Evolutionary conservation across 2,329 filamentous ascomycete genomes (phyloP).

Genomic region (Aspergillus carbonarius): DNA sequence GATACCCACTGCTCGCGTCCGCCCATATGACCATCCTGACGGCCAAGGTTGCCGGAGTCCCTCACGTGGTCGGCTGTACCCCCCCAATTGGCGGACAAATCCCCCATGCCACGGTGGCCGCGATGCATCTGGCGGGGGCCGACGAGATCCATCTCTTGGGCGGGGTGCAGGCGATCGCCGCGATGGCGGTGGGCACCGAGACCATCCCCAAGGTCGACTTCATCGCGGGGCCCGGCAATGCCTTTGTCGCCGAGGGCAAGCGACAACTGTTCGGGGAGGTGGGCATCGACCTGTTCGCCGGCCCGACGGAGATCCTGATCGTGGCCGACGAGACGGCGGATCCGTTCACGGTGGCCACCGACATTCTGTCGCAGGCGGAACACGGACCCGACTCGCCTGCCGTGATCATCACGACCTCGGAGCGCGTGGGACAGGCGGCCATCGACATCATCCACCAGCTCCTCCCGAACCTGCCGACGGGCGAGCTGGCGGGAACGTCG

Average conservation of each 20-base stretch:
- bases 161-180: conserved; percentile 54
- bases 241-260: conserved; percentile 57
- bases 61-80: conserved; percentile 52
- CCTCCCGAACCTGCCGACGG: conserved; percentile 45
- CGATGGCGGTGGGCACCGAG: conserved; percentile 54
- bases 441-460: conserved; percentile 41
- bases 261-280: conserved; percentile 55
- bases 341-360: conserved; percentile 47
- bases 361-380: conserved; percentile 52
- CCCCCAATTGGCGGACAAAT: conserved; percentile 52
- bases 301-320: conserved; percentile 55
- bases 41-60: conserved; percentile 55
- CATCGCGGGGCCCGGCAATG: conserved; percentile 55
- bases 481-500: conserved; percentile 43
- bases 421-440: conserved; percentile 39
- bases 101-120: conserved; percentile 51
- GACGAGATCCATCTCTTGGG: conserved; percentile 54
- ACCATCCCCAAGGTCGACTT: conserved; percentile 52
- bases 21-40: conserved; percentile 59
- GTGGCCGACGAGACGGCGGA: conserved; percentile 51
- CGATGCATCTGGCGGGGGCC: conserved; percentile 52
- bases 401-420: conserved; percentile 51
- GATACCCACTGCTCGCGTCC: conserved; percentile 55
- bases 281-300: conserved; percentile 56
- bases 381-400: conserved; percentile 55